Evolutionary conservation across 1,284 basidiomycete genomes (phyloP).

Genomic region (Tylopilus sp.): DNA sequence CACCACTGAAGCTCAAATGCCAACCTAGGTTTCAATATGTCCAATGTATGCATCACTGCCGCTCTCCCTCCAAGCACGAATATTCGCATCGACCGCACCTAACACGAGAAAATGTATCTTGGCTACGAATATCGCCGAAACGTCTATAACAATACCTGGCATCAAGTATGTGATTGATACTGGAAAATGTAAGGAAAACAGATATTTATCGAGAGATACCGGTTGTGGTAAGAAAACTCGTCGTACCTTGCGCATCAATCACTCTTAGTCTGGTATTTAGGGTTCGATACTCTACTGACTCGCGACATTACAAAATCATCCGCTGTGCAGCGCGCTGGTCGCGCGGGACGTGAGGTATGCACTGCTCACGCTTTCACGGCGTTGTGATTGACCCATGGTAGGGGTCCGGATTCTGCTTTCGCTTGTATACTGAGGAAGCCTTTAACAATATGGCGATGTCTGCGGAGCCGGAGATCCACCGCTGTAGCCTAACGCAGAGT

Average conservation of each 20-base stretch:
- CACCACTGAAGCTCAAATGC: background rate
- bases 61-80: conserved; percentile 70
- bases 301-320: conserved; percentile 85
- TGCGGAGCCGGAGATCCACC: conserved; percentile 81
- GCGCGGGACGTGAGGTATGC: conserved; percentile 83
- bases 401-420: conserved; percentile 80
- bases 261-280: conserved; percentile 36
- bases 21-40: conserved; percentile 60
- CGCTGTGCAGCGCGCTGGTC: conserved; percentile 81
- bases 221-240: conserved; percentile 51
- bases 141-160: conserved; percentile 95
- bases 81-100: conserved; percentile 67
- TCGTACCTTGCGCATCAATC: background rate
- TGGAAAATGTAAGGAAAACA: conserved; percentile 93
- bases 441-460: conserved; percentile 65
- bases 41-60: conserved; percentile 85
- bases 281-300: conserved; percentile 85
- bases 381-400: conserved; percentile 27
- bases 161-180: conserved; percentile 94
- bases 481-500: conserved; percentile 78
- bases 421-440: conserved; percentile 79
- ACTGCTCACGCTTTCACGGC: background rate
- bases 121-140: conserved; percentile 97
- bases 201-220: conserved; percentile 63
- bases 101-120: conserved; percentile 86